Evolutionary conservation across 805 yeast species (phyloP).

Genomic region (Jamesozyma hellenica): DNA sequence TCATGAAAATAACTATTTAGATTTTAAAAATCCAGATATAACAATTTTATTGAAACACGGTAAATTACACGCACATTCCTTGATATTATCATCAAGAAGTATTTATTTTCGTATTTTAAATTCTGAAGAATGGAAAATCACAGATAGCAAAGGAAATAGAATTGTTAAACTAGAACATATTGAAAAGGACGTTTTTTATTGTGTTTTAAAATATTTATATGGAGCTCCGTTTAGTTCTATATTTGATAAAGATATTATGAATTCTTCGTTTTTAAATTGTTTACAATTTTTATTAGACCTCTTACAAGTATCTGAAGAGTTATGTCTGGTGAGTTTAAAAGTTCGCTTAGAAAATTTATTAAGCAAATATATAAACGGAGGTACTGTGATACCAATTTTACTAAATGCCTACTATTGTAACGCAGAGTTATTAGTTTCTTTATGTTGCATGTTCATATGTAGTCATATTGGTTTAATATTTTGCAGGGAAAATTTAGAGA

Average conservation of each 20-base stretch:
- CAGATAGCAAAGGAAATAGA: slow-evolving; percentile 7
- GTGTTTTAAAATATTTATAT: slow-evolving; percentile 45
- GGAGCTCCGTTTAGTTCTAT: slow-evolving; percentile 32
- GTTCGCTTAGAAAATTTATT: slow-evolving; percentile 51
- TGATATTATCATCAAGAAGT: slow-evolving; percentile 45
- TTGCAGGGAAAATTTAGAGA: slow-evolving; percentile 35
- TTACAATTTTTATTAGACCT: slow-evolving; percentile 39
- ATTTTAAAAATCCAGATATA: slow-evolving; percentile 31
- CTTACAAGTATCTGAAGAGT: slow-evolving; percentile 51
- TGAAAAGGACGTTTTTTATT: slow-evolving; percentile 33
- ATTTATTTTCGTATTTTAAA: slow-evolving; percentile 54
- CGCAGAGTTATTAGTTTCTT: slow-evolving; percentile 46
- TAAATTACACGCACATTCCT: slow-evolving; percentile 36
- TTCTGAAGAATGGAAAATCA: slow-evolving; percentile 42
- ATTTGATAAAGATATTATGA: slow-evolving; percentile 13
- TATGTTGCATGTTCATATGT: slow-evolving; percentile 59
- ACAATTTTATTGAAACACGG: slow-evolving; percentile 40
- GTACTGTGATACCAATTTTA: slow-evolving; percentile 50
- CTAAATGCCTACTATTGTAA: slow-evolving; percentile 42
- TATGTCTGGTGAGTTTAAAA: slow-evolving; percentile 50
- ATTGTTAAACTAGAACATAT: slow-evolving; percentile 35
- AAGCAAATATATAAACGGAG: slow-evolving; percentile 44
- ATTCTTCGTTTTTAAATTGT: slow-evolving; percentile 6
- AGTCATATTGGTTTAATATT: slow-evolving; percentile 55
- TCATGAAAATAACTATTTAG: not conserved